phyloP scores from a whole-genome alignment of 768 basidiomycete species.

The Boletus eberwhitei region DNA sequence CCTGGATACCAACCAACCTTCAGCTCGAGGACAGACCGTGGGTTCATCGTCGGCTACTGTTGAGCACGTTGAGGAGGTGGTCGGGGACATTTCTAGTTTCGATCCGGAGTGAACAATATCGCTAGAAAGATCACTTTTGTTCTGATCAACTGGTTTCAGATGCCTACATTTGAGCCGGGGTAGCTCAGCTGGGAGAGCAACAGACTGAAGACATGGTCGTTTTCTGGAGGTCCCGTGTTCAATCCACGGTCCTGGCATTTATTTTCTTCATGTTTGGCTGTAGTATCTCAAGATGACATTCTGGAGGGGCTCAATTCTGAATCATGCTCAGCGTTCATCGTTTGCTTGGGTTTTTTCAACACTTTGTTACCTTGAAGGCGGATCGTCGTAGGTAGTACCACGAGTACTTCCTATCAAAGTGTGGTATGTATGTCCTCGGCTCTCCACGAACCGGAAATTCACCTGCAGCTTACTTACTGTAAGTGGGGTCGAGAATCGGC shows the following conservation, averaged over 20 bases:
- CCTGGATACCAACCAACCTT: background rate
- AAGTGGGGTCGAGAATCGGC: background rate
- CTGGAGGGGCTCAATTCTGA: background rate
- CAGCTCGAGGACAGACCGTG: constrained; percentile 13
- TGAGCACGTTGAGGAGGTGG: constrained; percentile 25
- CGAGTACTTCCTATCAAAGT: no score
- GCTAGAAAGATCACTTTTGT: background rate
- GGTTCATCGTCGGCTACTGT: constrained; percentile 36
- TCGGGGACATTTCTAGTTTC: constrained; percentile 30
- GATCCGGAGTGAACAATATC: constrained; percentile 13
- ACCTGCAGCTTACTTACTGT: background rate
- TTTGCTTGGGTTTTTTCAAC: background rate
- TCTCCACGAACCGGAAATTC: background rate
- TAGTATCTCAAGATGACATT: background rate
- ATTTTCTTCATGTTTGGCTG: constrained; percentile 8
- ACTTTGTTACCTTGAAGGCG: background rate
- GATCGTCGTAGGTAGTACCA: background rate
- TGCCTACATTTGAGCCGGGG: constrained; percentile 37
- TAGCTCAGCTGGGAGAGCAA: constrained; percentile 77
- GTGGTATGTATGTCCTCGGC: background rate
- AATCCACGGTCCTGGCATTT: constrained; percentile 52
- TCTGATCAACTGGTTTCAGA: background rate
- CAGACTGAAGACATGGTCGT: constrained; percentile 52
- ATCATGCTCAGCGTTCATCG: background rate
- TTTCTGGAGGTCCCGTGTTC: constrained; percentile 56